Evolutionary conservation across 257 asterid genomes (phyloP), one percentile per base, ranked within the genome.

Genomic region (Solanum clarkiae): DNA sequence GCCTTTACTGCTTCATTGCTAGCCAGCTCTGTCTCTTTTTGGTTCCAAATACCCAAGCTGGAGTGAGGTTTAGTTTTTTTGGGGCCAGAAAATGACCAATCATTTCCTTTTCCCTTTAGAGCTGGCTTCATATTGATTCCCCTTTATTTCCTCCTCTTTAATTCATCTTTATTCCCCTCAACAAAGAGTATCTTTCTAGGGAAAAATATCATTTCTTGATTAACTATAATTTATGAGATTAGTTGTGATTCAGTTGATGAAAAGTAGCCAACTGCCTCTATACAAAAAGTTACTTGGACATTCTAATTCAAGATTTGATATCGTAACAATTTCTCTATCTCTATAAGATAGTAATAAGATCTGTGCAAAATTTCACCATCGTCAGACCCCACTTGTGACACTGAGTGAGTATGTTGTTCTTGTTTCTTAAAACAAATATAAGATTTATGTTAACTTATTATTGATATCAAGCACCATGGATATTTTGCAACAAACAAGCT

Each of bases 61-160:
- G 86, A 84, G 79, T 60, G 87, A 84, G 86, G 86, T 20, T 80
- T 82, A 77, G 75, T 16, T 40, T 29, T 29, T 85, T 81, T 18
- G 71, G 86, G 86, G 84, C 70, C 86, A 68, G 88, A 86, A 86
- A 84, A 20, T 14, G 86, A 84, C 88, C 69, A 80, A 88, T 86
- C 79, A 86, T 84, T 86, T 40, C 71, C 53, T 66, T 57, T 53
- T 54, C 86, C 87, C 89, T 84, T 86, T 86, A 85, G 86, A 86
- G 89, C 89, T 86, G 88, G 85, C 89, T 84, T 6, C 20, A 80
- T 69, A 2, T 70, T 62, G 1, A 59, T 44, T 84, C 55, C 83
- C 74, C 45, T 40, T 84, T 53, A 8, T 57, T 24, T 70, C 40
- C 0, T 24, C 45, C 2, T 54, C 36, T 86, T 63, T 49, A 36